Evolutionary conservation across 345 rosid genomes (phyloP), one percentile per base, ranked within the genome.

Genomic region (Nasturtium officinale): DNA sequence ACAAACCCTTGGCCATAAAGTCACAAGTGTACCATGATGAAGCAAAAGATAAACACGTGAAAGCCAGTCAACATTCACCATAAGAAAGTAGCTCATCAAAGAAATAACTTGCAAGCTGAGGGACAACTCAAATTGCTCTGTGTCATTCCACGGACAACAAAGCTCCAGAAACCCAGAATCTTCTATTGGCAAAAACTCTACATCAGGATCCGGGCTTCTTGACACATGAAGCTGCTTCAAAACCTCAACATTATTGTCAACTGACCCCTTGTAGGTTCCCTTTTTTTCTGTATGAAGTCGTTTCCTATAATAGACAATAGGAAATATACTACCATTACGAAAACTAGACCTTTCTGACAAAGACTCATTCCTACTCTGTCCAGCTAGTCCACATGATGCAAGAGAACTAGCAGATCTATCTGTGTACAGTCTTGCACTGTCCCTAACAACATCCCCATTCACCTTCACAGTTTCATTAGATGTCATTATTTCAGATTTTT

Each of bases 281-380:
- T 51, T 79, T 54, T 69, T 81, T 52, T 74, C 71, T 82, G 78
- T 80, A 57, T 81, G 90, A 82, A 78, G 83, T 52, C 96, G 89
- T 82, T 85, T 88, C 83, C 99, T 85, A 65, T 77, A 83, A 78
- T 91, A 95, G 64, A 95, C 93, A 72, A 91, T 65, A 65, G 96
- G 93, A 83, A 54, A 72, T 80, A 79, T 83, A 25, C 76, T 57
- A 54, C 72, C 84, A 51, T 82, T 81, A 20, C 56, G 63, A 52
- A 66, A 81, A 62, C 67, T 59, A 26, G 82, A 62, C 61, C 57
- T 78, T 66, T 74, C 82, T 65, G 63, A 76, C 46, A 53, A 73
- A 77, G 78, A 74, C 53, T 69, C 82, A 63, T 68, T 80, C 43
- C 52, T 45, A 72, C 84, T 77, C 26, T 79, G 67, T 69, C 71